These are phyloP conservation scores for Asterophora parasitica DNA, from an alignment of 768 basidiomycete genomes.

Conservation along the genomic window DNA sequence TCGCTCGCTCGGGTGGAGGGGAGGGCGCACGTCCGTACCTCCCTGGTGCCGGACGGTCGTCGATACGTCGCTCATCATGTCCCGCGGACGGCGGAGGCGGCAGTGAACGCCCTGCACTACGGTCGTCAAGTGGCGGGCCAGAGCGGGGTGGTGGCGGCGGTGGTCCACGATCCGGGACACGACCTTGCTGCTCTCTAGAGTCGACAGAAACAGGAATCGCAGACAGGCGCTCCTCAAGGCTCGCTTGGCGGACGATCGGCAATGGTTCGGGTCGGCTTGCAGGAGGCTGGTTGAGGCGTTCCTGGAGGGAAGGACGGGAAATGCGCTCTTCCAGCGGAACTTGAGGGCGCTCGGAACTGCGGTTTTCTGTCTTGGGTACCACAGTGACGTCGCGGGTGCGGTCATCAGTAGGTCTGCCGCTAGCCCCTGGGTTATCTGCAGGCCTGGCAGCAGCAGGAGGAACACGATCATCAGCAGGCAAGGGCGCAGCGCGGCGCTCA, in stretches of 20 bases:
- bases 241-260: constrained; percentile 23
- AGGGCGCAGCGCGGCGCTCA: constrained; percentile 19
- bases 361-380: constrained; percentile 15
- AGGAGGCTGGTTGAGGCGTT: constrained; percentile 29
- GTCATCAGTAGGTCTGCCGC: constrained; percentile 11
- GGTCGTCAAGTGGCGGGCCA: constrained; percentile 14
- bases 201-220: constrained; percentile 21
- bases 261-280: constrained; percentile 11
- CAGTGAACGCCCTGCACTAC: constrained; percentile 2
- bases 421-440: constrained; percentile 16
- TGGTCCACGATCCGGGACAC: constrained; percentile 16
- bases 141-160: constrained; percentile 15
- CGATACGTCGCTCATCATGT: constrained; percentile 20
- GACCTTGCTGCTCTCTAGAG: constrained; percentile 16
- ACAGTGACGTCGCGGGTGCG: constrained; percentile 10
- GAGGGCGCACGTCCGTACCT: constrained; percentile 15
- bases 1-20: constrained; percentile 11
- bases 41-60: constrained; percentile 18
- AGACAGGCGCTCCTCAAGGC: constrained; percentile 39
- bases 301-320: constrained; percentile 30
- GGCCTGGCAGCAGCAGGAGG: constrained; percentile 17
- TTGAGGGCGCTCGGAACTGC: constrained; percentile 11
- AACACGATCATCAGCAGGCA: constrained; percentile 10
- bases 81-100: neutral
- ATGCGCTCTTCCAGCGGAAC: constrained; percentile 36